Conservation (phyloP, 2,329 filamentous ascomycete genomes). For the Colletotrichum costaricense region DNA sequence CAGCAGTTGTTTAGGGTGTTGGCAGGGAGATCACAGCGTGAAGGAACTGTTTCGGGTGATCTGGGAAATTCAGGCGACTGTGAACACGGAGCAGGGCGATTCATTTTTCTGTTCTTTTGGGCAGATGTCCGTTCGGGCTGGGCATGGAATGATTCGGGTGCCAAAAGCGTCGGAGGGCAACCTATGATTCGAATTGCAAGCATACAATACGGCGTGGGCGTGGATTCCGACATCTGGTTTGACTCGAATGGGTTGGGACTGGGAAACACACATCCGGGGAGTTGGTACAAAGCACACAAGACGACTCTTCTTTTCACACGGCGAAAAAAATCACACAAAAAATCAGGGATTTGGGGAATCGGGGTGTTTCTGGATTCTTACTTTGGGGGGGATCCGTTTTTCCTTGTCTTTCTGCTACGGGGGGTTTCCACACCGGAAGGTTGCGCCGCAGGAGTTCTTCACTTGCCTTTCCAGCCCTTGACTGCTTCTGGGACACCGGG, state of each 20-base stretch:
- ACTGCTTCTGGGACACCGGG: background rate
- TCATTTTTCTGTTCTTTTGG: conserved; percentile 10
- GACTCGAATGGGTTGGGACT: conserved; percentile 33
- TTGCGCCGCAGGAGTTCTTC: conserved; percentile 24
- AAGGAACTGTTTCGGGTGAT: conserved; percentile 28
- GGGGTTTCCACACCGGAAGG: conserved; percentile 1
- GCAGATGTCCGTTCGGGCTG: conserved; percentile 23
- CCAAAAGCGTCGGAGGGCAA: conserved; percentile 34
- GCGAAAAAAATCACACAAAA: conserved; percentile 34
- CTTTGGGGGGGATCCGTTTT: background rate
- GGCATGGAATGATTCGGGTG: conserved; percentile 26
- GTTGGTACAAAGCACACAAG: conserved; percentile 25
- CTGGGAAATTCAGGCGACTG: conserved; percentile 25
- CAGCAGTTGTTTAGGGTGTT: conserved; percentile 18
- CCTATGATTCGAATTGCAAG: conserved; percentile 35
- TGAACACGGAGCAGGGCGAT: conserved; percentile 33
- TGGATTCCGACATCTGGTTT: conserved; percentile 33
- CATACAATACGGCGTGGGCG: conserved; percentile 36
- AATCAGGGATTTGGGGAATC: conserved; percentile 25
- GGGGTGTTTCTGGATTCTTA: conserved; percentile 28
- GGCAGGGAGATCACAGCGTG: conserved; percentile 21
- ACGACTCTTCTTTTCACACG: conserved; percentile 27
- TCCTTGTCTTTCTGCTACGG: background rate
- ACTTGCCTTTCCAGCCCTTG: conserved; percentile 19
- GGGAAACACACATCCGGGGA: conserved; percentile 34